Conservation (phyloP, 164 flowering plant genomes). For the Vitis rotundifolia region DNA sequence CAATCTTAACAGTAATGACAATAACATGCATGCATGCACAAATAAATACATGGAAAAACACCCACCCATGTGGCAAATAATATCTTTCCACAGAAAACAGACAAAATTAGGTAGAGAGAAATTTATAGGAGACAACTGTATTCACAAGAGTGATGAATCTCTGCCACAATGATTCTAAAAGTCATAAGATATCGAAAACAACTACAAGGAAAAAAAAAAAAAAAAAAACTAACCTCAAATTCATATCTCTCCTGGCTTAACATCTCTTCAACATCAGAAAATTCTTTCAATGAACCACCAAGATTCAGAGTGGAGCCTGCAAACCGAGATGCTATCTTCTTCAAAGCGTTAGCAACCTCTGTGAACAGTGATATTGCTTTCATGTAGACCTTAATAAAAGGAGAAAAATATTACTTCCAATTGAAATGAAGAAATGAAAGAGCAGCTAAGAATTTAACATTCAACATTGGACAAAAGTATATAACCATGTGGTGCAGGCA, state of each 20-base stretch:
- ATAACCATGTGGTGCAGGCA: not conserved
- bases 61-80: too few relatives aligned
- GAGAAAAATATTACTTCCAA: conserved; percentile 8
- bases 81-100: too few relatives aligned
- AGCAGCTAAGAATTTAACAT: not conserved
- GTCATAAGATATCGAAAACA: not conserved
- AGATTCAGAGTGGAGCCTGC: conserved; percentile 35
- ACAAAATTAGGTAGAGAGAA: too few relatives aligned
- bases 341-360: conserved; percentile 55
- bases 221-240: conserved; percentile 68
- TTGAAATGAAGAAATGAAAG: not conserved
- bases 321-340: conserved; percentile 41
- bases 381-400: conserved; percentile 46
- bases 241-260: conserved; percentile 59
- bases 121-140: too few relatives aligned
- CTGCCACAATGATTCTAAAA: not conserved
- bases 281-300: conserved; percentile 34
- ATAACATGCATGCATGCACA: too few relatives aligned
- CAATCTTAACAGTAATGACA: too few relatives aligned
- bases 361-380: conserved; percentile 60
- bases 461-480: not conserved
- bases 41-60: too few relatives aligned
- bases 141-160: too few relatives aligned
- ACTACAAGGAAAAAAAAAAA: not conserved
- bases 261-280: conserved; percentile 65